Evolutionary conservation across 75 land plant species (phyloP).

Genomic region (Sequoia sempervirens): DNA sequence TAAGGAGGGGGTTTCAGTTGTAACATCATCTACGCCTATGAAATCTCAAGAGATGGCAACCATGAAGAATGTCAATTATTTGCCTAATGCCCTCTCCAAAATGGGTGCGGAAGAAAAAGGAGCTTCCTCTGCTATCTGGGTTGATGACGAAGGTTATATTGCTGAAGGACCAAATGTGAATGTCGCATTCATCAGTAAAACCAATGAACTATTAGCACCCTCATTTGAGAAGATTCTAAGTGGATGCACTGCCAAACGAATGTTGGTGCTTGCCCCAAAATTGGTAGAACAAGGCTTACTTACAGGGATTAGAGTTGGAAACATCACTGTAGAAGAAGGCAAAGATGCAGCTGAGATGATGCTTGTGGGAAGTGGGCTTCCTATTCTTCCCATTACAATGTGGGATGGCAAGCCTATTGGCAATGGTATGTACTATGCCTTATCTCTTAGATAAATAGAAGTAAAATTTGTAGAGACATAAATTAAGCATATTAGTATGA

Average conservation of each 20-base stretch:
- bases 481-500: background rate
- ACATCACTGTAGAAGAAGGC: conserved; percentile 61
- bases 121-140: conserved; percentile 77
- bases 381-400: conserved; percentile 56
- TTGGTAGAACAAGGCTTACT: conserved; percentile 50
- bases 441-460: background rate
- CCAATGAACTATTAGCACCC: conserved; percentile 69
- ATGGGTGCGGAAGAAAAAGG: conserved; percentile 88
- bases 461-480: background rate
- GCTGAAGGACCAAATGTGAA: conserved; percentile 99
- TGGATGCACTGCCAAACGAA: conserved; percentile 85
- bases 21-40: conserved; percentile 79
- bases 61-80: conserved; percentile 89
- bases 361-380: conserved; percentile 78
- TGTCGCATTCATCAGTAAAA: conserved; percentile 66
- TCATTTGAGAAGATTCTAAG: conserved; percentile 71
- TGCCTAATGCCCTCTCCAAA: conserved; percentile 78
- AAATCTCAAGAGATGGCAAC: conserved; percentile 80
- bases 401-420: conserved; percentile 91
- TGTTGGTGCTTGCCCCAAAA: conserved; percentile 53
- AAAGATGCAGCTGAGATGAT: conserved; percentile 78
- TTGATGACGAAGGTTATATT: conserved; percentile 75
- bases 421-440: conserved; percentile 49
- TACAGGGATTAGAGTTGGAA: conserved; percentile 32
- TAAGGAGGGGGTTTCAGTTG: conserved; percentile 61